A percentile compares a stretch with the other conserved stretches of the same genome.
Conservation (phyloP, 495 filamentous ascomycete genomes). For the Chaetomidium leptoderma region DNA sequence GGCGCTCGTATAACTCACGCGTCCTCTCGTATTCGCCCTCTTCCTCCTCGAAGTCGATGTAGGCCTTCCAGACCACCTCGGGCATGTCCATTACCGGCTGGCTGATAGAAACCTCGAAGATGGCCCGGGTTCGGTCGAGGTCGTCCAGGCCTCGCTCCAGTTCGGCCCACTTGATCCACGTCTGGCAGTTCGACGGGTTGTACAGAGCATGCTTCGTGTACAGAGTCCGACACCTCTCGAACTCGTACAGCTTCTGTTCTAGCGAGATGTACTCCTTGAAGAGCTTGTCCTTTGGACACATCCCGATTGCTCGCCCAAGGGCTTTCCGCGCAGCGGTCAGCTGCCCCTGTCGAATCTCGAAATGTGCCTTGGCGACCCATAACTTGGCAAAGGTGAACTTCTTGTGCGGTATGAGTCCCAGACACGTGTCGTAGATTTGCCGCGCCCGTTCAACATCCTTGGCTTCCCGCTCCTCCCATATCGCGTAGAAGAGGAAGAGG, state of each 20-base stretch:
- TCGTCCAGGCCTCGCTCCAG: slow-evolving; percentile 88
- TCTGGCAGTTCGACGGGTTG: slow-evolving; percentile 81
- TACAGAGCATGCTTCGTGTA: slow-evolving; percentile 92
- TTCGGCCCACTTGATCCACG: slow-evolving; percentile 94
- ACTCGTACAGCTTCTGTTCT: slow-evolving; percentile 89
- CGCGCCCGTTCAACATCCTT: slow-evolving; percentile 76
- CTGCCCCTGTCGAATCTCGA: slow-evolving; percentile 84
- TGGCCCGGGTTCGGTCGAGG: slow-evolving; percentile 76
- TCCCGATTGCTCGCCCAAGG: slow-evolving; percentile 82
- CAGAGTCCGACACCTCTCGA: slow-evolving; percentile 79
- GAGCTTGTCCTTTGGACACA: slow-evolving; percentile 92
- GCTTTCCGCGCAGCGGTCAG: slow-evolving; percentile 77
- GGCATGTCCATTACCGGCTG: slow-evolving; percentile 94
- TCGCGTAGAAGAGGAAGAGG: slow-evolving; percentile 94
- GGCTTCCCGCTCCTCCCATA: slow-evolving; percentile 85
- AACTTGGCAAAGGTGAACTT: slow-evolving; percentile 97
- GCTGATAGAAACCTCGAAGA: slow-evolving; percentile 85
- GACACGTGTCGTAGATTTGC: slow-evolving; percentile 84
- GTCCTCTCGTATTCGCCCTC: slow-evolving; percentile 82
- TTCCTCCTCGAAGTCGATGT: slow-evolving; percentile 97
- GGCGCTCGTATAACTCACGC: slow-evolving; percentile 80
- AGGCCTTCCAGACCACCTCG: slow-evolving; percentile 92
- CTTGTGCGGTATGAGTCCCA: slow-evolving; percentile 88
- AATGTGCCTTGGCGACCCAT: slow-evolving; percentile 90
- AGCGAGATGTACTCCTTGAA: slow-evolving; percentile 91